A percentile compares a stretch with the other conserved stretches of the same genome.
These are phyloP conservation scores for Tolypocladium amazonense DNA, from an alignment of 2,329 filamentous ascomycete species.

Conservation along the genomic window DNA sequence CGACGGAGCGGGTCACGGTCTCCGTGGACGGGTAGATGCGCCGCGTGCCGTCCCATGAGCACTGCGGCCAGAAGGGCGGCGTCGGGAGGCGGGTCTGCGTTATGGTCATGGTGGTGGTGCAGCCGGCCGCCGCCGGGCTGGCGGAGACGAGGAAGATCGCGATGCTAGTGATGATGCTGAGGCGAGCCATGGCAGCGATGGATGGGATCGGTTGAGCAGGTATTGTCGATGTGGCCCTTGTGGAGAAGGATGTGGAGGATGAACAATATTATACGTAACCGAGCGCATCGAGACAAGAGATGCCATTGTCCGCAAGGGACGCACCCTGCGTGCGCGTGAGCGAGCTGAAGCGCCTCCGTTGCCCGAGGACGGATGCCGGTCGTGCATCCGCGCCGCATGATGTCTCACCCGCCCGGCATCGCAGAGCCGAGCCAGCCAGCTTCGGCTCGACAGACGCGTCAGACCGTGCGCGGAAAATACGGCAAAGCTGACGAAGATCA, in stretches of 20 bases:
- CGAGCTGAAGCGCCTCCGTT: background rate
- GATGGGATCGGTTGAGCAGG: background rate
- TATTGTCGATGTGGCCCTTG: background rate
- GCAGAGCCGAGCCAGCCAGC: background rate
- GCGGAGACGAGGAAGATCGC: background rate
- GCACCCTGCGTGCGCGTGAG: background rate
- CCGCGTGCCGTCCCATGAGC: constrained; percentile 10
- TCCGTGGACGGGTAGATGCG: constrained; percentile 17
- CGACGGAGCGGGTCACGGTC: constrained; percentile 11
- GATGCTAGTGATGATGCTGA: background rate
- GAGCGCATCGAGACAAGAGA: background rate
- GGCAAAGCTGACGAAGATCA: background rate
- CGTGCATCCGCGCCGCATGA: background rate
- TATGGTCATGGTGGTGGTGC: constrained; percentile 14
- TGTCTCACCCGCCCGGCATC: background rate
- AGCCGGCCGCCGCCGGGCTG: constrained; percentile 8
- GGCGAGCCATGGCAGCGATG: background rate
- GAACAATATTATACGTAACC: background rate
- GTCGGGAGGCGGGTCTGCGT: constrained; percentile 12
- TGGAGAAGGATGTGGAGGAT: background rate
- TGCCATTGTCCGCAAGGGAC: background rate
- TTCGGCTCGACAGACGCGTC: background rate
- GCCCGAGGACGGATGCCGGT: background rate
- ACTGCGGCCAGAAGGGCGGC: constrained; percentile 18
- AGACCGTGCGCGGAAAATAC: background rate